These are phyloP conservation scores for Pugionium cornutum DNA, from an alignment of 345 rosid genomes.

Conservation along the genomic window DNA sequence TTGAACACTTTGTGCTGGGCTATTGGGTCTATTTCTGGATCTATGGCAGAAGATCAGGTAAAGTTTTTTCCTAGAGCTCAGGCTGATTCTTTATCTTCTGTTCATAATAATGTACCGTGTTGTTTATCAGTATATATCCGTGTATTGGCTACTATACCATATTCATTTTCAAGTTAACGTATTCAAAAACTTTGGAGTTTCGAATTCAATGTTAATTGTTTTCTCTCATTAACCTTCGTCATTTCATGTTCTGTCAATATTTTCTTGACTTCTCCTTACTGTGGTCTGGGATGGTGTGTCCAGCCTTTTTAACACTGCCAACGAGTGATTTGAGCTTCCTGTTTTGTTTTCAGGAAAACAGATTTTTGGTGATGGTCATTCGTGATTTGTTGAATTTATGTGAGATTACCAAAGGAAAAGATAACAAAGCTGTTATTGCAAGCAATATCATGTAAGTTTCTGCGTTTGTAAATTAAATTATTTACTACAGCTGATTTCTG, in stretches of 20 bases:
- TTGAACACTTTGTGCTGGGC: constrained; percentile 98
- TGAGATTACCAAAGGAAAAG: constrained; percentile 92
- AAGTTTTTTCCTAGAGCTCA: constrained; percentile 12
- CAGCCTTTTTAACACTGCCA: constrained; percentile 16
- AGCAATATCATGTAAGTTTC: constrained; percentile 94
- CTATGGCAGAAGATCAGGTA: constrained; percentile 98
- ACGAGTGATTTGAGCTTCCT: constrained; percentile 8
- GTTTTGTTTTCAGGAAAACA: constrained; percentile 70
- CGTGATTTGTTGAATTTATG: constrained; percentile 90
- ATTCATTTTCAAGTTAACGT: not conserved
- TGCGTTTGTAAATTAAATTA: not conserved
- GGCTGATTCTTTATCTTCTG: constrained; percentile 1
- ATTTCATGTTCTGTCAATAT: constrained; percentile 24
- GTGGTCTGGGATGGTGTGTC: constrained; percentile 17
- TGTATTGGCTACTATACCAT: constrained; percentile 10
- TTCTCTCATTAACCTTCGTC: constrained; percentile 13
- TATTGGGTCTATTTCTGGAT: constrained; percentile 97
- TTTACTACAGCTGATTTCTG: constrained; percentile 3
- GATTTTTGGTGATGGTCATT: constrained; percentile 95
- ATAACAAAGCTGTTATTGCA: constrained; percentile 97
- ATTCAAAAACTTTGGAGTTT: not conserved
- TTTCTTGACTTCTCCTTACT: constrained; percentile 2
- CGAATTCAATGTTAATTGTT: not conserved
- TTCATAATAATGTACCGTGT: not conserved
- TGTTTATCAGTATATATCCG: not conserved